Percentiles rank a stretch among this genome's conserved stretches.
phyloP scores from a whole-genome alignment of 2,329 filamentous ascomycete species.

The Sporothrix inflata region DNA sequence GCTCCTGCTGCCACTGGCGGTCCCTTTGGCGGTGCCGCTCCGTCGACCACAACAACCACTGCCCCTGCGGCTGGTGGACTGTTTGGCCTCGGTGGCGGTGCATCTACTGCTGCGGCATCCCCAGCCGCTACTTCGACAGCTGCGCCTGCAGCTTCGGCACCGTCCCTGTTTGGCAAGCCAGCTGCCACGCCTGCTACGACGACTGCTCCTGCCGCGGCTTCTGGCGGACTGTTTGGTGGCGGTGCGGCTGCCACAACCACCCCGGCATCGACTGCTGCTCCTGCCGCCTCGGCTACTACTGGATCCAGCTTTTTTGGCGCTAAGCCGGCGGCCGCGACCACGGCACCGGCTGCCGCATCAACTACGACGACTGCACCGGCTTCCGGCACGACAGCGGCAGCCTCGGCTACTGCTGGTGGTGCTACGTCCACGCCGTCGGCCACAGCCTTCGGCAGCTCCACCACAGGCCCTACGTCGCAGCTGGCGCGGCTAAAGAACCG shows the following conservation, averaged over 20 bases:
- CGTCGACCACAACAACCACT: background rate
- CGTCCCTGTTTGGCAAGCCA: conserved; percentile 27
- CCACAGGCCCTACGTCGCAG: conserved; percentile 77
- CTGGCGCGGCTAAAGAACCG: conserved; percentile 95
- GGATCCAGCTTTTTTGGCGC: conserved; percentile 31
- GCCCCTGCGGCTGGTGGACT: conserved; percentile 4
- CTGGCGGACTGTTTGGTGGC: conserved; percentile 38
- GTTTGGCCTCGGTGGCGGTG: background rate
- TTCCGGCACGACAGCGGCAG: conserved; percentile 36
- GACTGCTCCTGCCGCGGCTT: conserved; percentile 33
- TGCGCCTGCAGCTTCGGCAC: conserved; percentile 8
- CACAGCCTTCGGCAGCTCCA: conserved; percentile 68
- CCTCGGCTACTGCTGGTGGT: conserved; percentile 36
- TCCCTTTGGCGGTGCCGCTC: conserved; percentile 4
- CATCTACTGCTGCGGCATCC: background rate
- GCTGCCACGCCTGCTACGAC: conserved; percentile 17
- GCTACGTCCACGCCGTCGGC: conserved; percentile 33
- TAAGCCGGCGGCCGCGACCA: conserved; percentile 16
- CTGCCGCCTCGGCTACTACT: conserved; percentile 34
- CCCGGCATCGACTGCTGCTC: conserved; percentile 39
- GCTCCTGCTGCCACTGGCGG: conserved; percentile 19
- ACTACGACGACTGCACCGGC: conserved; percentile 60
- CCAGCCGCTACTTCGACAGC: conserved; percentile 5
- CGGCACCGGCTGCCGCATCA: conserved; percentile 57
- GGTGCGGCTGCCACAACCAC: conserved; percentile 32